phyloP scores from a whole-genome alignment of 371 early-diverging fungal genomes.

The Chytridium lagenaria region DNA sequence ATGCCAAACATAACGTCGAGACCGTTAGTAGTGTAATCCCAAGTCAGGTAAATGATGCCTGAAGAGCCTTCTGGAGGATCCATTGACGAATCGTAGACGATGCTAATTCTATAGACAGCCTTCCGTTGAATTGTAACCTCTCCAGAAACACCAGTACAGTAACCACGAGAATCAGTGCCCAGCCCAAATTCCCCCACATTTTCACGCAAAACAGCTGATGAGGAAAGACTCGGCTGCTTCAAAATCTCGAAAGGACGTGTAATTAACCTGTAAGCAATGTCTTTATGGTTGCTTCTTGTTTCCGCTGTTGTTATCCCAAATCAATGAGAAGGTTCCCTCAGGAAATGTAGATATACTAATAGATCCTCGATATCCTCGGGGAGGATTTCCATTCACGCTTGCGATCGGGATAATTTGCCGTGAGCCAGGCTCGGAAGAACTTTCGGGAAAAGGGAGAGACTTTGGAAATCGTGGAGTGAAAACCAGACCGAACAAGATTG shows the following conservation, averaged over 20 bases:
- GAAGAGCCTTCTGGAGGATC: conserved; percentile 21
- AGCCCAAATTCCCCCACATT: conserved; percentile 31
- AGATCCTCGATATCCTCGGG: conserved; percentile 26
- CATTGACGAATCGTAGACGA: conserved; percentile 31
- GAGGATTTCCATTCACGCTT: conserved; percentile 5
- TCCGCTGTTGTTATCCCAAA: conserved; percentile 39
- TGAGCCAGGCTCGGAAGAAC: conserved; percentile 16
- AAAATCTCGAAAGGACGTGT: conserved; percentile 31
- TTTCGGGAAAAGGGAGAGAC: conserved; percentile 25
- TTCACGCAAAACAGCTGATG: neutral
- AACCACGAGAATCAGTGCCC: conserved; percentile 17
- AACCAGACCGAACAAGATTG: conserved; percentile 31
- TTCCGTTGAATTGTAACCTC: conserved; percentile 38
- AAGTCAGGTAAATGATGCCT: conserved; percentile 33
- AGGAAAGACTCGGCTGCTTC: conserved; percentile 1
- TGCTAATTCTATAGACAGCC: conserved; percentile 27
- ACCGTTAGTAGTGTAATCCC: conserved; percentile 48
- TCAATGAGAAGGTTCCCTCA: conserved; percentile 24
- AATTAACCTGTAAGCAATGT: conserved; percentile 17
- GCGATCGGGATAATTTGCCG: conserved; percentile 28
- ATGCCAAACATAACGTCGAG: conserved; percentile 46
- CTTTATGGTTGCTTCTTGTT: conserved; percentile 26
- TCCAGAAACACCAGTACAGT: conserved; percentile 27
- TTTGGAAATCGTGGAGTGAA: conserved; percentile 8
- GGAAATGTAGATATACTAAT: conserved; percentile 26